Conservation (phyloP, 78 protist species). For the Acrasis kona region DNA sequence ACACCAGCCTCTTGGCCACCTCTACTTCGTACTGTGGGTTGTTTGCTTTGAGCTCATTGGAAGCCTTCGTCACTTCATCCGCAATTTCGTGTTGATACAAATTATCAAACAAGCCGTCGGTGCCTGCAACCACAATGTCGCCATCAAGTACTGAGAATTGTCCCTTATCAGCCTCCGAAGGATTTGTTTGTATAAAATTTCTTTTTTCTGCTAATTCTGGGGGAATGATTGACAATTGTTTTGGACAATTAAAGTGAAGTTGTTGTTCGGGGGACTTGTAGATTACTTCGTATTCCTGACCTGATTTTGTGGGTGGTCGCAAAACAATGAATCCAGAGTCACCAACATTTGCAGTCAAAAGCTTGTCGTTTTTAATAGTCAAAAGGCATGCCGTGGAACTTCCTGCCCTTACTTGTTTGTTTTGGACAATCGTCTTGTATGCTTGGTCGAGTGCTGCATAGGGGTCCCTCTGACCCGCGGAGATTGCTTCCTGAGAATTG, state of each 20-base stretch:
- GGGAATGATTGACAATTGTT: background rate
- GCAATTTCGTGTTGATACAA: background rate
- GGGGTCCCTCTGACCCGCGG: background rate
- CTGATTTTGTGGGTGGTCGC: background rate
- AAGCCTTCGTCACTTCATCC: no score
- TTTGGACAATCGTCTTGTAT: background rate
- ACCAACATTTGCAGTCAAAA: background rate
- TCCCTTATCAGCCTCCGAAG: background rate
- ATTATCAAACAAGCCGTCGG: background rate
- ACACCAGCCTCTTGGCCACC: no score
- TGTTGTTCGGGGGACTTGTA: background rate
- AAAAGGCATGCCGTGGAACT: background rate
- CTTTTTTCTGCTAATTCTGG: background rate
- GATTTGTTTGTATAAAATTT: background rate
- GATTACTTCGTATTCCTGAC: no score
- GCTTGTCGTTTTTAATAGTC: background rate
- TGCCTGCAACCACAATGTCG: background rate
- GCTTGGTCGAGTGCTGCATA: background rate
- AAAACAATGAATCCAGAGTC: background rate
- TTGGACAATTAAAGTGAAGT: background rate
- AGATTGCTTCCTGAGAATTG: background rate
- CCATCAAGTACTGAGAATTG: background rate
- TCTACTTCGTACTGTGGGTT: no score
- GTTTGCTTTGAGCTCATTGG: no score
- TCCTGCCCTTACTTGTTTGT: background rate